Conservation (phyloP, 1,139 yeast genomes). For the Debaryomyces fabryi region DNA sequence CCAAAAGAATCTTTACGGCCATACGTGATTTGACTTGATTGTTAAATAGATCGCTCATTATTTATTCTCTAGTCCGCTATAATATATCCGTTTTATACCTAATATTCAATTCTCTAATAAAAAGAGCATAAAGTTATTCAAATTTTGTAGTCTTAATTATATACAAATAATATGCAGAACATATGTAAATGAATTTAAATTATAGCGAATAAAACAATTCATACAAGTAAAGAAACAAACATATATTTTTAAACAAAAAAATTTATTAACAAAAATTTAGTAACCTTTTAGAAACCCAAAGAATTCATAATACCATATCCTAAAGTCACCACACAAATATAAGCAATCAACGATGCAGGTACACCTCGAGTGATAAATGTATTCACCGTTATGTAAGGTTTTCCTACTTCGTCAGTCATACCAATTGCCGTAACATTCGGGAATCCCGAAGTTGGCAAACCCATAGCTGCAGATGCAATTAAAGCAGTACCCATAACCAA, state of each 20-base stretch:
- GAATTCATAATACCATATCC: conserved; percentile 76
- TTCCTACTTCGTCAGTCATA: conserved; percentile 86
- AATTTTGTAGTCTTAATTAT: background rate
- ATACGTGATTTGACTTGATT: background rate
- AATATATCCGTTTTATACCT: background rate
- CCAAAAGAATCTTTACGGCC: conserved; percentile 40
- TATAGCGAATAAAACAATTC: background rate
- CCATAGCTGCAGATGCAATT: conserved; percentile 92
- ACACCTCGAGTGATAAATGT: conserved; percentile 87
- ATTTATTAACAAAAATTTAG: background rate
- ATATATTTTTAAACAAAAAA: background rate
- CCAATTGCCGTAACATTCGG: conserved; percentile 96
- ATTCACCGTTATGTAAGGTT: conserved; percentile 78
- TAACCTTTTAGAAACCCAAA: conserved; percentile 42
- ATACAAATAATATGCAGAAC: background rate
- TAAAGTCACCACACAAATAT: conserved; percentile 67
- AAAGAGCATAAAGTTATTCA: background rate
- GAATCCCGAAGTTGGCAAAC: conserved; percentile 93
- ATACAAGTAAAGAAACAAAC: background rate
- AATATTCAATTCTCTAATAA: conserved; percentile 2
- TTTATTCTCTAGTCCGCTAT: background rate
- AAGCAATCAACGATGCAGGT: conserved; percentile 78
- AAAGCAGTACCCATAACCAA: conserved; percentile 84
- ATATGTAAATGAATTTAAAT: background rate
- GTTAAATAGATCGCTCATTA: background rate